Percentiles rank a stretch among this genome's conserved stretches.
These are phyloP conservation scores for Paecilomyces dactylethromorphus DNA, from an alignment of 2,329 filamentous ascomycete genomes.

Conservation along the genomic window DNA sequence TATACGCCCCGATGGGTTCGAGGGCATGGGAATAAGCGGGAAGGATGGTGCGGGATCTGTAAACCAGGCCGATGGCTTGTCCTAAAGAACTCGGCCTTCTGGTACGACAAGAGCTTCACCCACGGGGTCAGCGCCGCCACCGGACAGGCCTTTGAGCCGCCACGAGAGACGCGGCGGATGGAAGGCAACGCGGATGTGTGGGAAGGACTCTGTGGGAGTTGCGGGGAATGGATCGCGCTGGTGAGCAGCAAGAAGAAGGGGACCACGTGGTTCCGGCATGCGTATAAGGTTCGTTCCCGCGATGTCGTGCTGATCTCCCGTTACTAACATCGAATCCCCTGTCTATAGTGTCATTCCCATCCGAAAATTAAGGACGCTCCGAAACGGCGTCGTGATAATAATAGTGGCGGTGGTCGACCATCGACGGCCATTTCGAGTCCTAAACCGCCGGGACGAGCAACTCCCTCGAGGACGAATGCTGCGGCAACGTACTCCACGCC, in stretches of 20 bases:
- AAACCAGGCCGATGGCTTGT: slow-evolving; percentile 81
- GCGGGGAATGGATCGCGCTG: slow-evolving; percentile 24
- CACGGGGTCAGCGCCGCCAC: slow-evolving; percentile 81
- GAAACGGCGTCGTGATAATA: slow-evolving; percentile 60
- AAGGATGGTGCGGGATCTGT: slow-evolving; percentile 86
- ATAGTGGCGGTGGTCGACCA: slow-evolving; percentile 41
- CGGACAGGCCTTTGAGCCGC: slow-evolving; percentile 70
- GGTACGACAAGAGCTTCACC: slow-evolving; percentile 89
- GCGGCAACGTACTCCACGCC: background rate
- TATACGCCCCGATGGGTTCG: slow-evolving; percentile 82
- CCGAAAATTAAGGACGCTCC: slow-evolving; percentile 65
- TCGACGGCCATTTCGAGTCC: slow-evolving; percentile 12
- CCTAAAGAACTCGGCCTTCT: slow-evolving; percentile 84
- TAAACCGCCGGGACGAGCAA: background rate
- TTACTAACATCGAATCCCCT: background rate
- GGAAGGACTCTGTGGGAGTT: slow-evolving; percentile 33
- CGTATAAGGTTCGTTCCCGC: slow-evolving; percentile 63
- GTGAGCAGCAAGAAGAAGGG: slow-evolving; percentile 79
- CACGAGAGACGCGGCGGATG: slow-evolving; percentile 66
- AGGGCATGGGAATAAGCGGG: slow-evolving; percentile 78
- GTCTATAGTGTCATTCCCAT: slow-evolving; percentile 59
- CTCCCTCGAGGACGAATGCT: background rate
- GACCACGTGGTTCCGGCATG: slow-evolving; percentile 86
- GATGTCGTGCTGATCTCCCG: background rate
- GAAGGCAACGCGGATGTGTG: slow-evolving; percentile 62